phyloP scores from a whole-genome alignment of 2,329 filamentous ascomycete species.

The Chaetomiaceae sp. region DNA sequence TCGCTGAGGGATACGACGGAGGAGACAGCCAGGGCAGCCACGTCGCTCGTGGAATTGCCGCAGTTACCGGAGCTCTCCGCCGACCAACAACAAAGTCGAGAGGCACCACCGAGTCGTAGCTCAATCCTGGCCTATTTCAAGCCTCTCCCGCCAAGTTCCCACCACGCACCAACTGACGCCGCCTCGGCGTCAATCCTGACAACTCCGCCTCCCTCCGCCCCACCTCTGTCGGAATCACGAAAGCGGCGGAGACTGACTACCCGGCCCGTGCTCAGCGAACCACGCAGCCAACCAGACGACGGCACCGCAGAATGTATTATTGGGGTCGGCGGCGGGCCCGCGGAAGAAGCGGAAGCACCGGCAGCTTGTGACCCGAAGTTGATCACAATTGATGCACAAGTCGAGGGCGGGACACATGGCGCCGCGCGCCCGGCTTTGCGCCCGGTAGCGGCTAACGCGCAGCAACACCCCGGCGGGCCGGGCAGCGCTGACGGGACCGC shows the following conservation, averaged over 20 bases:
- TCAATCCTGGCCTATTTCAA: slow-evolving; percentile 27
- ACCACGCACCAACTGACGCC: slow-evolving; percentile 22
- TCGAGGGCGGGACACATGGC: neutral
- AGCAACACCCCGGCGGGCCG: neutral
- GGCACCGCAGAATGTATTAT: neutral
- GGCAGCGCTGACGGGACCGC: neutral
- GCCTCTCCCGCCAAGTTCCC: slow-evolving; percentile 11
- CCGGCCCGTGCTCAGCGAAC: slow-evolving; percentile 18
- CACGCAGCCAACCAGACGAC: neutral
- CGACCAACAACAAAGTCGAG: neutral
- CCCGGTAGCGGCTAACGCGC: slow-evolving; percentile 14
- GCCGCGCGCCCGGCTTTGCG: neutral
- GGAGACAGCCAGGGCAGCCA: neutral
- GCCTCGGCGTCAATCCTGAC: slow-evolving; percentile 26
- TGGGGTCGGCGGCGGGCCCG: neutral
- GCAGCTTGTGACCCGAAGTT: too few species aligned
- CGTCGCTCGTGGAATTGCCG: neutral
- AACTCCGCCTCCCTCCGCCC: slow-evolving; percentile 20
- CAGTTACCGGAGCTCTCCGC: slow-evolving; percentile 7
- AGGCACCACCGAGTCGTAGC: slow-evolving; percentile 11
- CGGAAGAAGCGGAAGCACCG: too few species aligned
- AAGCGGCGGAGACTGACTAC: slow-evolving; percentile 32
- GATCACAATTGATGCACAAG: neutral
- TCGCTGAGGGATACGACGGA: neutral
- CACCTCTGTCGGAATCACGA: slow-evolving; percentile 17